phyloP scores from a whole-genome alignment of 2,329 filamentous ascomycete species.

The Sporothrix protearum region DNA sequence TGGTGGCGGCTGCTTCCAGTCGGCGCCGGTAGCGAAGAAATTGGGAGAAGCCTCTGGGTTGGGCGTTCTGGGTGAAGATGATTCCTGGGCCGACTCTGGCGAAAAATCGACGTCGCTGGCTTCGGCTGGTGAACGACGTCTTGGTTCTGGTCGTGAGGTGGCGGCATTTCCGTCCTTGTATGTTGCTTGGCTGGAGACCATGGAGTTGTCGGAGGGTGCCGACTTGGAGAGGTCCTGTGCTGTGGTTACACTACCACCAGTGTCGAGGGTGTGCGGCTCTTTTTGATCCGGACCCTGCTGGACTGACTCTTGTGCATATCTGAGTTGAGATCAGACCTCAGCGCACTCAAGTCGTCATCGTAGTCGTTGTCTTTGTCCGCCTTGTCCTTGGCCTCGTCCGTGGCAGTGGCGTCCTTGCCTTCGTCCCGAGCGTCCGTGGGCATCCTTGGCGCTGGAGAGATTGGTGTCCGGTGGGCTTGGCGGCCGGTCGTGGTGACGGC shows the following conservation, averaged over 20 bases:
- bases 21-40: constrained; percentile 21
- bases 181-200: constrained; percentile 57
- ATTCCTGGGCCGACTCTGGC: constrained; percentile 48
- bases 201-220: constrained; percentile 54
- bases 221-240: constrained; percentile 46
- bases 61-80: constrained; percentile 61
- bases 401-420: neutral
- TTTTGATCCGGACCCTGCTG: constrained; percentile 18
- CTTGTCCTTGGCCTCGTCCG: neutral
- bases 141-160: neutral
- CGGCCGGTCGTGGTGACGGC: constrained; percentile 45
- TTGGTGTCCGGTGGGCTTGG: constrained; percentile 64
- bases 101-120: constrained; percentile 49
- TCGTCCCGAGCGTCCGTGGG: constrained; percentile 23
- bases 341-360: constrained; percentile 26
- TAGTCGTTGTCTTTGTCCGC: constrained; percentile 1
- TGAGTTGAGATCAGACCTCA: constrained; percentile 30
- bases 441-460: constrained; percentile 47
- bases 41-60: constrained; percentile 37
- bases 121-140: constrained; percentile 33
- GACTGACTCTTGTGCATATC: constrained; percentile 15
- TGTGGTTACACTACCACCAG: constrained; percentile 30
- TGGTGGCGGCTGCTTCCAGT: constrained; percentile 47
- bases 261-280: constrained; percentile 22
- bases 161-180: constrained; percentile 31